These are phyloP conservation scores for Hyparrhenia diplandra DNA, from an alignment of 176 grass and related monocot species.

Conservation along the genomic window DNA sequence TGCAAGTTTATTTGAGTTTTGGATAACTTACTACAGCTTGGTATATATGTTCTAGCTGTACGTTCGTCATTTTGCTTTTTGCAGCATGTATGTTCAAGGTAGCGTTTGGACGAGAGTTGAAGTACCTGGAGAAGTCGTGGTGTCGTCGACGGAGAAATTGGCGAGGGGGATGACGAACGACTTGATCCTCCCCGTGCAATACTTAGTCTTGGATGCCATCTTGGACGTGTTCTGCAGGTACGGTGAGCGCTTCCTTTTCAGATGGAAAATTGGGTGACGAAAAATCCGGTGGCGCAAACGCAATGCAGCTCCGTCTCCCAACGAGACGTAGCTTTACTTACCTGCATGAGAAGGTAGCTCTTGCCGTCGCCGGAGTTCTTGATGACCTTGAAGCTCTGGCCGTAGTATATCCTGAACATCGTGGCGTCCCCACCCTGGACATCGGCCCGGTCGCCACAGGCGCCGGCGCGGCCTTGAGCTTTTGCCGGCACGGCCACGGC, in stretches of 20 bases:
- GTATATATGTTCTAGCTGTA: not conserved
- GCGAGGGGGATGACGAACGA: slow-evolving; percentile 74
- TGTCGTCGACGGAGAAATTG: slow-evolving; percentile 92
- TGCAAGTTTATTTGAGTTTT: not conserved
- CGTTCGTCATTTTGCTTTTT: not conserved
- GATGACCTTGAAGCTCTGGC: slow-evolving; percentile 90
- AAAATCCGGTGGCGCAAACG: not conserved
- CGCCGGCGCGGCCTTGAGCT: slow-evolving; percentile 15
- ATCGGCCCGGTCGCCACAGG: slow-evolving; percentile 48
- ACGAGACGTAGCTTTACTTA: not conserved
- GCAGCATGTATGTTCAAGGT: not conserved
- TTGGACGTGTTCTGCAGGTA: slow-evolving; percentile 66
- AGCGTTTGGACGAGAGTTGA: not conserved
- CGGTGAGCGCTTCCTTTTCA: not conserved
- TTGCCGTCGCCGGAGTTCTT: slow-evolving; percentile 81
- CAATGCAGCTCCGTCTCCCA: not conserved
- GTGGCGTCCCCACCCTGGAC: slow-evolving; percentile 59
- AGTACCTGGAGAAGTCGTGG: slow-evolving; percentile 58
- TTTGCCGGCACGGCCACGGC: not conserved
- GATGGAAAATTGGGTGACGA: not conserved
- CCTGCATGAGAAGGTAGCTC: slow-evolving; percentile 92
- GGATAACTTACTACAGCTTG: not conserved
- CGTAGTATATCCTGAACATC: slow-evolving; percentile 85
- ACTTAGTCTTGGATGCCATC: slow-evolving; percentile 77
- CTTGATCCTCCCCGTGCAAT: slow-evolving; percentile 94